These are phyloP conservation scores for Hypoxylon intermedium DNA, from an alignment of 495 filamentous ascomycete species.

Conservation along the genomic window DNA sequence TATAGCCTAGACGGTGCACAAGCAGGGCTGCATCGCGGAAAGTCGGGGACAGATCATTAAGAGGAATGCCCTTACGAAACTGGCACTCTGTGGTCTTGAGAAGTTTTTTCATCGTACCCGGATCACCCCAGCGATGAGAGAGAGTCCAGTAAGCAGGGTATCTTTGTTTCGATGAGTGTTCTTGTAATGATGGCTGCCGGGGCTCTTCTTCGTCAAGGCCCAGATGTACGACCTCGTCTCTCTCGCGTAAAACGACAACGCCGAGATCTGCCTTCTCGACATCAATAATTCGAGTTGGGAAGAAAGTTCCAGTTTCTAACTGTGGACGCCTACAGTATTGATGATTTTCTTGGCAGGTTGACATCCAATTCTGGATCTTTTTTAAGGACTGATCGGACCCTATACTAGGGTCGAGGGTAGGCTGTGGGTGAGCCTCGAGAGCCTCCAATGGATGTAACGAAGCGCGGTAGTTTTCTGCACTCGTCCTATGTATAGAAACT, in stretches of 20 bases:
- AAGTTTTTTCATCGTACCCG: constrained; percentile 4
- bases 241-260: not conserved
- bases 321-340: not conserved
- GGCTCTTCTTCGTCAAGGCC: too few relatives aligned
- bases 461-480: too few relatives aligned
- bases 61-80: not conserved
- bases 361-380: not conserved
- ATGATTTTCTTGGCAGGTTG: not conserved
- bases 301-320: not conserved
- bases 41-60: not conserved
- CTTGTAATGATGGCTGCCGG: too few relatives aligned
- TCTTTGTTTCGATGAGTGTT: too few relatives aligned
- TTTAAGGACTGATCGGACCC: not conserved
- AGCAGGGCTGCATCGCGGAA: constrained; percentile 13
- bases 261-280: not conserved
- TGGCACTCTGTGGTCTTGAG: not conserved
- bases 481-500: not conserved
- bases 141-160: constrained; percentile 13
- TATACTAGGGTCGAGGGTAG: not conserved
- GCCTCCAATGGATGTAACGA: too few relatives aligned
- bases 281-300: not conserved
- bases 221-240: not conserved
- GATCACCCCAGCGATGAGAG: constrained; percentile 13
- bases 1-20: not conserved
- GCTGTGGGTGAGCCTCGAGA: not conserved